Evolutionary conservation across 495 filamentous ascomycete species (phyloP), one percentile per base, ranked within the genome.

Genomic region (Hypomontagnella submonticulosa): DNA sequence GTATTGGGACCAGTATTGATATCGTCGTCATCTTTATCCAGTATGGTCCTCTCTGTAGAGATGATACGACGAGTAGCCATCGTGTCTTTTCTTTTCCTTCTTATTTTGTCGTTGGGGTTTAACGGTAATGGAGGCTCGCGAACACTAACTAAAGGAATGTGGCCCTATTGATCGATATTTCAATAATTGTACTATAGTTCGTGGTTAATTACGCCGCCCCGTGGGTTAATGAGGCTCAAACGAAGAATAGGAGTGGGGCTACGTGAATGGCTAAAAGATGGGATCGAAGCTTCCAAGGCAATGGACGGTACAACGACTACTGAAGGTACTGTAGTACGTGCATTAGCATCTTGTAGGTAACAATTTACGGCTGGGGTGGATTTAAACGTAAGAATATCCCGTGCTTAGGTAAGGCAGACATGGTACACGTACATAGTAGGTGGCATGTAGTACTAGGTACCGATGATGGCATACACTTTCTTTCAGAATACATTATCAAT

Each of bases 11-110:
- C 66, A 1, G 77, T 57, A 66, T 70, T 77, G 41, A 74, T 66
- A 59, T 73, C 74, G 42, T 69, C 71, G 67, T 85, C 84, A 70
- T 85, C 83, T 66, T 84, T 82, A 55, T 85, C 81, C 36, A 84
- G 77, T 47, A 80, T 63, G 57, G 76, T 78, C 71, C 83, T 85
- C 67, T 86, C 84, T 7, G 76, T 76, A 15, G 81, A 80, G 60
- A 83, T 72, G 66, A 82, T 86, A 57, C 87, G 76, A 72, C 84
- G 79, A 30, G 85, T 83, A 13, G 87, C 76, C 88, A 90, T 90
- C n/a, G n/a, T 41, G 37, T 81, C 61, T 19, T 30, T 55, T 23
- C 23, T 4, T 36, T 13, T 40, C 32, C 4, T 27, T 43, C 19
- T 18, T 33, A 36, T 13, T 43, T 15, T 58, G 12, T 40, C 11